Base-by-base conservation (phyloP, 2,329 filamentous ascomycete species). In the Sordariomycetes sp. region DNA sequence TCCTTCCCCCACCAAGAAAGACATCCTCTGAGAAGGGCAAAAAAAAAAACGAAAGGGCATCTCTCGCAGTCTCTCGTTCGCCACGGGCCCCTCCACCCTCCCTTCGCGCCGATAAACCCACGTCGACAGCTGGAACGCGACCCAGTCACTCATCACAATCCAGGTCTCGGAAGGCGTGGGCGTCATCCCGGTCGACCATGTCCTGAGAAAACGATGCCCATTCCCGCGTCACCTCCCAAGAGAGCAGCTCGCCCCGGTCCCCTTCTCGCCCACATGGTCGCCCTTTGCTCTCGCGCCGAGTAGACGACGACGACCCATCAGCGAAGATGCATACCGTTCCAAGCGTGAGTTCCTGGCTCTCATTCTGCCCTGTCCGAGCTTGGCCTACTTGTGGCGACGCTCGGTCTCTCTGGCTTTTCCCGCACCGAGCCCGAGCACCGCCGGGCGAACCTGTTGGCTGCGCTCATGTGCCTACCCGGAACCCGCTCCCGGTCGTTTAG, bases 321-420 rank as follows among this genome's bases (percentile, higher is more conserved):
- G 69, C 69, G 69, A 76, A 67, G 65, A 79, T 79, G 76, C 76
- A 79, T 74, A 72, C 76, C 63, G 73, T 79, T 70, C 76, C 76
- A 64, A 75, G 70, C 68, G 73, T 75, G 70, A 71, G 73, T 74
- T n/a, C 36, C 32, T 24, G 22, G n/a, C 36, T 34, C 48, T 22
- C 50, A 42, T 57, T 45, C 20, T 39, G 67, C 52, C 57, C 53
- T 36, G 54, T 42, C 34, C 59, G 13, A 35, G 56, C 58, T 56
- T 45, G 48, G 53, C 22, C 35, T 55, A 12, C 35, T 54, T 13
- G 53, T 54, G 42, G 55, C 59, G 53, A 59, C 25, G 17, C 39
- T 25, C 15, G 48, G 22, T 53, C 53, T 53, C 34, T 12, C 10
- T 48, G 34, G 48, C 52, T 57, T 53, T 50, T 34, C 48, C 48